Evolutionary conservation across 257 asterid species (phyloP), one percentile per base, ranked within the genome.

Genomic region (Handroanthus guayacan): DNA sequence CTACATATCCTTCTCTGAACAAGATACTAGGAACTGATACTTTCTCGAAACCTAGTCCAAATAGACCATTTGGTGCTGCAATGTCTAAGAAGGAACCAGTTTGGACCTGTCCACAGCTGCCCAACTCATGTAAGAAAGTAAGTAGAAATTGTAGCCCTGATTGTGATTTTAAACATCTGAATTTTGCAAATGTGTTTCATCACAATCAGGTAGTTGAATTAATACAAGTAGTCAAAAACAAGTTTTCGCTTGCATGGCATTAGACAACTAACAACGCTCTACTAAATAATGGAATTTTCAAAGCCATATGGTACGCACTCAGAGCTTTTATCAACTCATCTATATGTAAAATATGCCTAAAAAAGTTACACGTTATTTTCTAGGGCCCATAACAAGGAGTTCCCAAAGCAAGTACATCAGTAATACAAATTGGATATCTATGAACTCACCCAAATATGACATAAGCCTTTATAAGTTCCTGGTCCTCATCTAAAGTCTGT

Each of bases 91-190:
- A 91, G 8, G 94, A 88, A 69, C 97, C 98, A 3, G 97, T 93
- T 76, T 91, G 98, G 52, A 87, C 88, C 85, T 84, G 92, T 69
- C 98, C 98, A 78, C 96, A 93, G 67, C 98, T 93, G 89, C 86
- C 75, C 68, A 67, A 68, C 75, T 50, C 63, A 81, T 81, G 74
- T 5, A 44, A 61, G 70, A 81, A 36, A 65, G 41, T 55, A 45
- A 75, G 43, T 54, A 55, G 62, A 60, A 57, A 38, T 50, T 9
- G 20, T 25, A 50, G 31, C 31, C 31, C 12, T 50, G 56, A 14
- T 58, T 5, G n/a, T 38, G 48, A 52, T 7, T 50, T 31, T 37
- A 62, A 25, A 13, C 6, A 48, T 5, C 39, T n/a, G 37, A 62
- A 13, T 12, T 44, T 9, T 37, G 38, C 3, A 5, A 64, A 77